Evolutionary conservation across 2,329 filamentous ascomycete species (phyloP).

Genomic region (Aspergillus brasiliensis): DNA sequence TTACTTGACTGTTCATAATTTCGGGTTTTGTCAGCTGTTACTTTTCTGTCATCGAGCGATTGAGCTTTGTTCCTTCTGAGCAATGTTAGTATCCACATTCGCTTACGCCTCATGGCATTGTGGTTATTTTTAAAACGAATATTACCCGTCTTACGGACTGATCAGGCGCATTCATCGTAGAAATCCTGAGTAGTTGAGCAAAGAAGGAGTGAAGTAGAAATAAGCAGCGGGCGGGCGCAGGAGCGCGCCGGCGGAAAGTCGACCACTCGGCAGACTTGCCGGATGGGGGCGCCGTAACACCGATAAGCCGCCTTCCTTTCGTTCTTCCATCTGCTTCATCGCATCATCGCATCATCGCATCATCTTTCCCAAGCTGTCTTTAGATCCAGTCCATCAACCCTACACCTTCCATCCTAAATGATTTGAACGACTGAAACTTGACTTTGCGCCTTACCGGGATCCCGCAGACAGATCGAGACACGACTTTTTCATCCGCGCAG

Average conservation of each 20-base stretch:
- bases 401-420: too few species aligned
- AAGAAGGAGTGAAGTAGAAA: background rate
- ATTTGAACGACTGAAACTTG: background rate
- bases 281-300: constrained; percentile 5
- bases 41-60: background rate
- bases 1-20: background rate
- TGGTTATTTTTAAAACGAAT: background rate
- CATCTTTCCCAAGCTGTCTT: background rate
- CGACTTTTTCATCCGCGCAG: background rate
- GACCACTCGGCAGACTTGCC: constrained; percentile 11
- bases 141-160: too few species aligned
- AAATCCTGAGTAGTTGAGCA: background rate
- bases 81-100: background rate
- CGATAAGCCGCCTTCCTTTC: constrained; percentile 1
- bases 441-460: background rate
- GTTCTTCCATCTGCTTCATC: background rate
- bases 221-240: background rate
- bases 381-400: background rate
- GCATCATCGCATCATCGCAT: background rate
- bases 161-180: background rate
- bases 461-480: background rate
- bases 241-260: background rate
- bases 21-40: background rate
- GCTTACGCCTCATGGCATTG: background rate
- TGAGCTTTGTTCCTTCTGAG: background rate